Conservation (phyloP, 768 basidiomycete species). For the Gymnopilus junonius region DNA sequence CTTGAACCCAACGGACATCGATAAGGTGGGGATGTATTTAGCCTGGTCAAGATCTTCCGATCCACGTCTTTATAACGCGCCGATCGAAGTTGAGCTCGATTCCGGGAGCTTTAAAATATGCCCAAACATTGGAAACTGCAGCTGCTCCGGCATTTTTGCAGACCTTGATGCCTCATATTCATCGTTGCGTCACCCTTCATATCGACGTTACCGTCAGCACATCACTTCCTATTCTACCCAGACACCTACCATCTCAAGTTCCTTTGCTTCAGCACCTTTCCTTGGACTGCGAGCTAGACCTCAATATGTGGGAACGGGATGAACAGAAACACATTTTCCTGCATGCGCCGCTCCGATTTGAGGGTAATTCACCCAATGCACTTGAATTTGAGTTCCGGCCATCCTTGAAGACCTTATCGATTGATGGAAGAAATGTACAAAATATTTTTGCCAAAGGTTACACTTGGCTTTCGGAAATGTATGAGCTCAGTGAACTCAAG, state of each 20-base stretch:
- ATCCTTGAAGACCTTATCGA: neutral
- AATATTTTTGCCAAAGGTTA: neutral
- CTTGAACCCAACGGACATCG: neutral
- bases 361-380: neutral
- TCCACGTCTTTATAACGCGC: neutral
- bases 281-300: neutral
- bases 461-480: neutral
- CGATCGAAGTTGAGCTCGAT: no score
- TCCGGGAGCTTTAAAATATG: no score
- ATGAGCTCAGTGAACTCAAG: neutral
- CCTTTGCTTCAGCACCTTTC: neutral
- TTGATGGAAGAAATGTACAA: neutral
- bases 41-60: neutral
- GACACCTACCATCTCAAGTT: neutral
- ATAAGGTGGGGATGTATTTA: neutral
- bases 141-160: neutral
- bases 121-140: neutral
- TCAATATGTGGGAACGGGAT: neutral
- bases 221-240: neutral
- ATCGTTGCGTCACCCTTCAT: neutral
- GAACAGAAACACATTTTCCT: neutral
- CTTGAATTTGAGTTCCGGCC: neutral
- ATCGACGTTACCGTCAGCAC: neutral
- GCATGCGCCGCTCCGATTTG: neutral
- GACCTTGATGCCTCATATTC: neutral